phyloP scores from a whole-genome alignment of 805 yeast genomes.

The Candida pini region DNA sequence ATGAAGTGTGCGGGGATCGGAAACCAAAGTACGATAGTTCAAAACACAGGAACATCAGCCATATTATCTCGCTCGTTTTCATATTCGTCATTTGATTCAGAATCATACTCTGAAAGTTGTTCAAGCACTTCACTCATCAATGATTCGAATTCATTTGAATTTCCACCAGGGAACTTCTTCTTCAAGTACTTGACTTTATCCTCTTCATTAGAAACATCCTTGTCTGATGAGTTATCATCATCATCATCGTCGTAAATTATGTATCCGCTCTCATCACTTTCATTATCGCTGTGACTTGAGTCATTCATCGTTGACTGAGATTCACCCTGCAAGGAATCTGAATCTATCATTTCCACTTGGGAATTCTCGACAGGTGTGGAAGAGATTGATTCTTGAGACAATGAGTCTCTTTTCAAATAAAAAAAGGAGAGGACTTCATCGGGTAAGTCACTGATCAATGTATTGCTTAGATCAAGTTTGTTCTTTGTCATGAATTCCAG shows the following conservation, averaged over 20 bases:
- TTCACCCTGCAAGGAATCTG: too few relatives aligned
- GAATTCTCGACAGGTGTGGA: too few relatives aligned
- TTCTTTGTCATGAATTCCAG: slow-evolving; percentile 4
- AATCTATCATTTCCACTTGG: too few relatives aligned
- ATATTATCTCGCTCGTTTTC: background rate
- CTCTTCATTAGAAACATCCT: background rate
- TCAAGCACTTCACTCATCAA: slow-evolving; percentile 6
- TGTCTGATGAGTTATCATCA: background rate
- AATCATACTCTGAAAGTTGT: background rate
- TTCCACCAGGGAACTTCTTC: slow-evolving; percentile 1
- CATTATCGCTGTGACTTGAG: too few relatives aligned
- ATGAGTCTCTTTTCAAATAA: too few relatives aligned
- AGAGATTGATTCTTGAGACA: too few relatives aligned
- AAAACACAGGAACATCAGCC: background rate
- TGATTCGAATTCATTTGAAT: slow-evolving; percentile 3
- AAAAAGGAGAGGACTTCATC: background rate
- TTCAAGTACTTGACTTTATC: slow-evolving; percentile 8
- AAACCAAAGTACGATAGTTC: too few relatives aligned
- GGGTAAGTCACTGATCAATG: background rate
- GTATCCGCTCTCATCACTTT: background rate
- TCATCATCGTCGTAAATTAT: background rate
- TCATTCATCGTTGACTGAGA: too few relatives aligned
- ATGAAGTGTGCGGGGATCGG: too few relatives aligned
- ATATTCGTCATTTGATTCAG: background rate
- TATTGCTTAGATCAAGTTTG: slow-evolving; percentile 3